Conservation (phyloP, 1,284 basidiomycete species). For the Sporisorium exsertum region DNA sequence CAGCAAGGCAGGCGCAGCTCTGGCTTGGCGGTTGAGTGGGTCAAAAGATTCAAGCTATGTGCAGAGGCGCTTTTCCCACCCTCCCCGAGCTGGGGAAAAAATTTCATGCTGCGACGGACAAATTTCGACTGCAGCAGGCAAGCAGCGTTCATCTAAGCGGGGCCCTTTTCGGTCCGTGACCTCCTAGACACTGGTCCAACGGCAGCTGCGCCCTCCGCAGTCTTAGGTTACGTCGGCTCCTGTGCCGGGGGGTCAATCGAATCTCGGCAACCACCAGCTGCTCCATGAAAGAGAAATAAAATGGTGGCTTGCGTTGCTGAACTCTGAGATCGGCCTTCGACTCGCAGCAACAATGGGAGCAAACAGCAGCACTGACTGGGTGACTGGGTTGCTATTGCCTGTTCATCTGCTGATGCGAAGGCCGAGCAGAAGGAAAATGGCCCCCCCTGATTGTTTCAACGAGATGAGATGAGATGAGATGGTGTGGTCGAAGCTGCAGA, state of each 20-base stretch:
- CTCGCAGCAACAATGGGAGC: not conserved
- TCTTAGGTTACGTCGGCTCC: not conserved
- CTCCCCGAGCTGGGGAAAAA: conserved; percentile 28
- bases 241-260: not conserved
- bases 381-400: not conserved
- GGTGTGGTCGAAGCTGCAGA: no score
- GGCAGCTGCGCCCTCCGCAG: not conserved
- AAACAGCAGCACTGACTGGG: not conserved
- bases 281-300: not conserved
- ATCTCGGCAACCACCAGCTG: not conserved
- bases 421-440: not conserved
- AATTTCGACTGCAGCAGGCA: not conserved
- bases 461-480: not conserved
- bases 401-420: not conserved
- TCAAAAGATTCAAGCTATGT: not conserved
- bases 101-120: not conserved
- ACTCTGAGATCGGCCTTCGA: conserved; percentile 2
- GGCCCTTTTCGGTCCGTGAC: conserved; percentile 1
- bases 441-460: no score
- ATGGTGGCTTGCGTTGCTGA: not conserved
- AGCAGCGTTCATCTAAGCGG: not conserved
- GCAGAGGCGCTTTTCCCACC: conserved; percentile 21
- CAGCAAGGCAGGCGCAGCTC: not conserved
- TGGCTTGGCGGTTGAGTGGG: not conserved
- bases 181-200: not conserved